Evolutionary conservation across 257 asterid genomes (phyloP).

Genomic region (Haberlea rhodopensis): DNA sequence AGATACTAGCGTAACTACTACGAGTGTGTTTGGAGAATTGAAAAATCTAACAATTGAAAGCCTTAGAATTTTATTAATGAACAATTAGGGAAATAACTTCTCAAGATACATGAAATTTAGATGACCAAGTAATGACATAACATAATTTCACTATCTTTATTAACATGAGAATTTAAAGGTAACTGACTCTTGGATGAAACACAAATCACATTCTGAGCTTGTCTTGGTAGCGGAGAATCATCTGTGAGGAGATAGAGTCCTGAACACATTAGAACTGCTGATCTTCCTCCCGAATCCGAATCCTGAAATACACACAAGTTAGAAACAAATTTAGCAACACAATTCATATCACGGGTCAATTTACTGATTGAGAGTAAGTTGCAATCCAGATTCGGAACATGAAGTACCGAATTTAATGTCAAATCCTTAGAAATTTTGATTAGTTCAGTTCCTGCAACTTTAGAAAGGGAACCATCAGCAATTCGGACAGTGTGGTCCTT

Average conservation of each 20-base stretch:
- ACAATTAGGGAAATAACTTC: not conserved
- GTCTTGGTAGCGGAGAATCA: not conserved
- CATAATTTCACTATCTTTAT: not conserved
- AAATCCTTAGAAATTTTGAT: not conserved
- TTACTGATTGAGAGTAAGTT: constrained; percentile 8
- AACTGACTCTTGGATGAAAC: too few species aligned
- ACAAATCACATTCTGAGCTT: too few species aligned
- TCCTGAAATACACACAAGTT: constrained; percentile 18
- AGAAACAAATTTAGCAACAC: too few species aligned
- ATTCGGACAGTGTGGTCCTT: not conserved
- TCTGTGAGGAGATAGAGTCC: constrained; percentile 8
- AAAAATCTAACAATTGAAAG: not conserved
- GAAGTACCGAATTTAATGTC: not conserved
- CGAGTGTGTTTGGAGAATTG: constrained; percentile 4
- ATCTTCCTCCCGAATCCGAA: not conserved
- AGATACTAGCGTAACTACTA: not conserved
- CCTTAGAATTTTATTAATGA: not conserved
- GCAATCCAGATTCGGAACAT: constrained; percentile 5
- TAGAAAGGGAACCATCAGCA: constrained; percentile 3
- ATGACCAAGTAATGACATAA: not conserved
- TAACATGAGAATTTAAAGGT: too few species aligned
- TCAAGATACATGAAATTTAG: not conserved
- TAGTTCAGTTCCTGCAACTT: constrained; percentile 7
- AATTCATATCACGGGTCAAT: too few species aligned
- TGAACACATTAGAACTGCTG: not conserved